Base-by-base conservation (phyloP, 139 green algal genomes). In the Chlorella sp. region DNA sequence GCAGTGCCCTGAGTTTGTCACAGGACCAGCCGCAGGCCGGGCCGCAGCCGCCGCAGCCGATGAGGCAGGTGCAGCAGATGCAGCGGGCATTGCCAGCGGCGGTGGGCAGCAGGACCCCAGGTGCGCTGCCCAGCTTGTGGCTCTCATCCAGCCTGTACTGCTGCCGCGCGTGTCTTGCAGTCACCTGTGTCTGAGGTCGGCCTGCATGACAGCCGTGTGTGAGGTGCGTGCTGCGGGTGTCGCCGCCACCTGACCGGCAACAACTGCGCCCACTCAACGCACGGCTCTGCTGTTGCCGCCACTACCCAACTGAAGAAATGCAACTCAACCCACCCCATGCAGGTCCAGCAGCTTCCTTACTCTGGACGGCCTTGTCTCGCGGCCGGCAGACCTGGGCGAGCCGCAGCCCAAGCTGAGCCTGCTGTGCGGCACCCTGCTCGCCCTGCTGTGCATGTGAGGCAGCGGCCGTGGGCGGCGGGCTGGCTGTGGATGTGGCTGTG, bases 371-470 rank as follows among this genome's bases (percentile, higher is more conserved):
- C 70, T 41, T 1, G 39, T 78, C 9, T 4, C 15, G 51, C 25
- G 39, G 12, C 39, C 47, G 70, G 39, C 70, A 4, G 15, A 16
- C 39, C 0, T 41, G 15, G 13, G 4, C 39, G 21, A 26, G 3
- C 0, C 70, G 3, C 0, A 25, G 0, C 26, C 39, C 39, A 78
- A 78, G 70, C 70, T 78, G 41, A 25, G 39, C 70, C 16, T 32
- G 25, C 12, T 78, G 70, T 34, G 39, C 70, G 70, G 39, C 70
- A 36, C 39, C 25, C 70, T 78, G 70, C 39, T 78, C 6, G 36
- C 41, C 25, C 70, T 78, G 70, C 70, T 78, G 39, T 78, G 70
- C 70, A 78, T 78, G 70, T 78, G 70, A 78, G 70, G 25, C 38
- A 21, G 23, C 9, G 20, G 17, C 3, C 28, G 2, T 20, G 18